A percentile compares a stretch with the other conserved stretches of the same genome.
Conservation (phyloP, 202 grass and related monocot genomes). For the Zoysia matrella region DNA sequence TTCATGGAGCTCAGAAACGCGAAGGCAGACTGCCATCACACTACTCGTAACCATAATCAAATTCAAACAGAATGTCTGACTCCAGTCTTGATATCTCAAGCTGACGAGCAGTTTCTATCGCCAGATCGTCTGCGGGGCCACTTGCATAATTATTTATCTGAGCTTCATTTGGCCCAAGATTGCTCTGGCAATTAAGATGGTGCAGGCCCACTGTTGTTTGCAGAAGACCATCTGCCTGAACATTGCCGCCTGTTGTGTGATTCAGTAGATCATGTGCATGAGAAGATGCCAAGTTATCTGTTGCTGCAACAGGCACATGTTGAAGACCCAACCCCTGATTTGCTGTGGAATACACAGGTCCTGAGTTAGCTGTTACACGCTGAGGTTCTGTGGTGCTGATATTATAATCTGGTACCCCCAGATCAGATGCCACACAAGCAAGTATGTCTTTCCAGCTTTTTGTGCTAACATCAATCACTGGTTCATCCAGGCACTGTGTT, state of each 20-base stretch:
- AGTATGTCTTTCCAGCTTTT: slow-evolving; percentile 93
- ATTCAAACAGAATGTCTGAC: slow-evolving; percentile 39
- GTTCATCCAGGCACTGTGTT: slow-evolving; percentile 29
- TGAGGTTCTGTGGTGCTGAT: slow-evolving; percentile 15
- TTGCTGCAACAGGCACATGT: slow-evolving; percentile 14
- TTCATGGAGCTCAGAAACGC: neutral
- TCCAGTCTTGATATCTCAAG: slow-evolving; percentile 41
- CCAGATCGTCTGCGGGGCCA: slow-evolving; percentile 27
- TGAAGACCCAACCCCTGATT: slow-evolving; percentile 36
- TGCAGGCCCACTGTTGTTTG: slow-evolving; percentile 17
- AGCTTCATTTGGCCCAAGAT: slow-evolving; percentile 12
- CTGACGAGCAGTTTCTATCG: slow-evolving; percentile 29
- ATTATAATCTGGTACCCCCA: slow-evolving; percentile 54
- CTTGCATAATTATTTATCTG: slow-evolving; percentile 10
- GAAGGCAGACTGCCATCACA: neutral
- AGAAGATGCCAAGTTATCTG: slow-evolving; percentile 21
- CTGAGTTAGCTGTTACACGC: slow-evolving; percentile 35
- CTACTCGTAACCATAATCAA: slow-evolving; percentile 33
- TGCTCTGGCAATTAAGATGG: slow-evolving; percentile 15
- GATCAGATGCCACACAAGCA: slow-evolving; percentile 68
- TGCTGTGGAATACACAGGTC: slow-evolving; percentile 30
- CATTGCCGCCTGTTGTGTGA: slow-evolving; percentile 9
- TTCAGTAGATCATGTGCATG: slow-evolving; percentile 29
- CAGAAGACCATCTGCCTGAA: slow-evolving; percentile 18
- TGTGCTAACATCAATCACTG: slow-evolving; percentile 53